Base-by-base conservation (phyloP, 192 early-diverging fungal species). In the Phlyctochytrium bullatum region DNA sequence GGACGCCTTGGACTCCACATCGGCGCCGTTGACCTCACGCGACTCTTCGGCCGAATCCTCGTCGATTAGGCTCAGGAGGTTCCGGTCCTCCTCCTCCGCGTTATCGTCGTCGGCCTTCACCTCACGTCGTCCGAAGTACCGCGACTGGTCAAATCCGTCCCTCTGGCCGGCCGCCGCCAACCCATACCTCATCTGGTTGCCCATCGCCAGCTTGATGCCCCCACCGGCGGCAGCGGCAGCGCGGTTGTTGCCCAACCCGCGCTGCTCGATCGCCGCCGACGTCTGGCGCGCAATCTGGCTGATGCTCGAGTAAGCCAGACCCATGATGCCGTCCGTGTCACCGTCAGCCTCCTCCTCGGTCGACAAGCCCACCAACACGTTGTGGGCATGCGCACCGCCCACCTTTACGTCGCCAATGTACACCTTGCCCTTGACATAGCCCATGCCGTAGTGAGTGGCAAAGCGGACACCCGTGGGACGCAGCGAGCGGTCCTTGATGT, bases 351-450 rank as follows among this genome's bases (percentile, higher is more conserved):
- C 54, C 57, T 70, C 78, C 6, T 29, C 27, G 30, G 40, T 53
- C 16, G 40, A 50, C 6, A 69, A 47, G 12, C 68, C 68, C 30
- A 69, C 29, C 16, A 63, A 28, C 3, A 72, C 52, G 14, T 59
- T 40, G 29, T 65, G 35, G 3, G 62, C 53, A 2, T 68, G 32
- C 17, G 65, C 72, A 32, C 28, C 74, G 12, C 54, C 54, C 17
- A 80, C 1, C 14, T 65, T 34, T 25, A 78, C 73, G 51, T 56
- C 51, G 4, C 68, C 73, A 34, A 23, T 24, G 61, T 62, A 71
- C 28, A 72, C 56, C 24, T 66, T 40, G 20, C 73, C 73, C 4
- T 57, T 25, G 61, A 61, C 73, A 23, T 29, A 32, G 24, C 76
- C 76, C 24, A 57, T 59, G 30, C 69, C 69, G 59, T 78, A 78